phyloP scores from a whole-genome alignment of 305 asterid species.

The Plantago rigida region DNA sequence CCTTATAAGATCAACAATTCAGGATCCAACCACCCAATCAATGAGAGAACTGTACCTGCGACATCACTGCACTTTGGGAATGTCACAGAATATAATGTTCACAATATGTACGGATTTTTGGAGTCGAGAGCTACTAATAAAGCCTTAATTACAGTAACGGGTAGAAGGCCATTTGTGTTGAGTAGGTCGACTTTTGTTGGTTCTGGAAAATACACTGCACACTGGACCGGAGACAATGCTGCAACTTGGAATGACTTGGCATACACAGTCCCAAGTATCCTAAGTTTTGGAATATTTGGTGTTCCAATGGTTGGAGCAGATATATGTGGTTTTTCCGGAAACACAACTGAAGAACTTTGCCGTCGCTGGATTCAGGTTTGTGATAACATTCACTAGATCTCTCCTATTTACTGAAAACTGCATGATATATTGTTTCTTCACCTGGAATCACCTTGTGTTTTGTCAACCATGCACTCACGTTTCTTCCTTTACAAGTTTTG shows the following conservation, averaged over 20 bases:
- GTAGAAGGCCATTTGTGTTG: constrained; percentile 74
- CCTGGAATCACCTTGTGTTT: no score
- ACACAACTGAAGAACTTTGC: constrained; percentile 83
- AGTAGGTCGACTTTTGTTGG: constrained; percentile 79
- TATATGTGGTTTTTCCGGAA: constrained; percentile 67
- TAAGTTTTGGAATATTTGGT: constrained; percentile 74
- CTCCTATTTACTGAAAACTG: background rate
- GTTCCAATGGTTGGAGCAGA: constrained; percentile 94
- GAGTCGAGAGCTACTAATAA: constrained; percentile 61
- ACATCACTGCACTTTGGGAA: constrained; percentile 53
- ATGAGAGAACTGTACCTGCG: constrained; percentile 48
- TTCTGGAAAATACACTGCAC: constrained; percentile 78
- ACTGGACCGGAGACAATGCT: constrained; percentile 94
- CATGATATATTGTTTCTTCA: background rate
- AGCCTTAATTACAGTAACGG: constrained; percentile 42
- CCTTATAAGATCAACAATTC: constrained; percentile 43
- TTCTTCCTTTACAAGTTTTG: no score
- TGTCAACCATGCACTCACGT: no score
- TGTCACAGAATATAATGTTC: constrained; percentile 55
- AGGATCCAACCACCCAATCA: constrained; percentile 36
- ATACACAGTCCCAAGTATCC: constrained; percentile 56
- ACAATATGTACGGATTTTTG: constrained; percentile 71
- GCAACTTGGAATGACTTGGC: constrained; percentile 82
- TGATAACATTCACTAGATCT: background rate
- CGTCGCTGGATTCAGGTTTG: constrained; percentile 89